phyloP scores from a whole-genome alignment of 2,329 filamentous ascomycete species.

The Pochonia chlamydosporia region DNA sequence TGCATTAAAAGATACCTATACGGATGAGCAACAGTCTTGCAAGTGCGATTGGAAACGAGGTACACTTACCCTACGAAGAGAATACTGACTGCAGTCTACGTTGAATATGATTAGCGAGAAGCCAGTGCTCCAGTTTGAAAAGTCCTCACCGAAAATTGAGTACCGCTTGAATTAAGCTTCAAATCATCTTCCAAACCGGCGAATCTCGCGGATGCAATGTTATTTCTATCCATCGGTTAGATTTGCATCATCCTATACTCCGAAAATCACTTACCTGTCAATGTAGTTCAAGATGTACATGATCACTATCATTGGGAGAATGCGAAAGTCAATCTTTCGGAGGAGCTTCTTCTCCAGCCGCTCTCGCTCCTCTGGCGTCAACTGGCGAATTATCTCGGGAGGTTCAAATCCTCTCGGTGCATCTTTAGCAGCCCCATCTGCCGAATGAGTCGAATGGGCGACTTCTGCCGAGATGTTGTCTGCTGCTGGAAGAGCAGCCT shows the following conservation, averaged over 20 bases:
- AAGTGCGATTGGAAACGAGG: not conserved
- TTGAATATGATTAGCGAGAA: constrained; percentile 2
- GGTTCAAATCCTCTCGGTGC: not conserved
- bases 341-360: constrained; percentile 10
- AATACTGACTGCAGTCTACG: constrained; percentile 41
- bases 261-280: constrained; percentile 23
- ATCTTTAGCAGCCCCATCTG: not conserved
- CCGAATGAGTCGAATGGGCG: not conserved
- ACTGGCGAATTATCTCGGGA: not conserved
- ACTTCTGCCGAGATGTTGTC: not conserved
- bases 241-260: not conserved
- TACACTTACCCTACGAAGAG: constrained; percentile 41
- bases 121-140: not conserved
- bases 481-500: not conserved
- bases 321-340: constrained; percentile 23
- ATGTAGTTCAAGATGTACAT: constrained; percentile 38
- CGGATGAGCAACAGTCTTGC: constrained; percentile 1
- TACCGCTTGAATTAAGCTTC: constrained; percentile 30
- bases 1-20: constrained; percentile 43
- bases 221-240: constrained; percentile 30
- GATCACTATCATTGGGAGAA: constrained; percentile 21
- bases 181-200: constrained; percentile 43
- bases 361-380: constrained; percentile 3
- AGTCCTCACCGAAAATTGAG: constrained; percentile 13
- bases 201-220: constrained; percentile 16